Base-by-base conservation (phyloP, 306 rosid species). In the Quillaja saponaria region DNA sequence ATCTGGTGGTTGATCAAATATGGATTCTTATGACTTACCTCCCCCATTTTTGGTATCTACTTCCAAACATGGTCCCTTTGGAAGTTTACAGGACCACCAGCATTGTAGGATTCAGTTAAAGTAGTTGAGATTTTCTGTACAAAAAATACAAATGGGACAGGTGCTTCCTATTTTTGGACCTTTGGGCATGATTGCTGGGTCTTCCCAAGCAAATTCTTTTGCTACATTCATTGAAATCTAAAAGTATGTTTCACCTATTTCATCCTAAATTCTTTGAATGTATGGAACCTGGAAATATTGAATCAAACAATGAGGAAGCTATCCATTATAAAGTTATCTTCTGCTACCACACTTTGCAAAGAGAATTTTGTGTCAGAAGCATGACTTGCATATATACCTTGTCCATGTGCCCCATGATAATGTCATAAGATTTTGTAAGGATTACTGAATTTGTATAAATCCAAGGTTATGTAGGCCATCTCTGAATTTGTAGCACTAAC, bases 291-390 rank as follows among this genome's bases (percentile, higher is more conserved):
- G 16, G 47, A 16, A 17, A 41, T 58, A 54, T 59, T 48, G 61
- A 51, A 45, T 46, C 52, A 17, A n/a, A 25, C 31, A 8, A 15
- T 49, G 55, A 49, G 34, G 9, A 49, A 69, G 68, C n/a, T 45
- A 63, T 39, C 57, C 52, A 37, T 57, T 19, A 10, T 3, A 7
- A 61, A 45, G 63, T 49, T 63, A 67, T 67, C 70, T 61, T 34
- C 53, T 75, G 61, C 63, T 62, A 58, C 58, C 78, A 57, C 78
- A 71, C 62, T 71, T 71, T 72, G 71, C 72, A 58, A 70, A 45
- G 38, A 49, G 53, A 71, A 59, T 57, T 54, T 9, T 54, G 17
- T 14, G 19, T 25, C 18, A 19, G 49, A 68, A 14, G 57, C 56
- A 55, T 49, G 60, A 35, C 40, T 50, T 57, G 28, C 35, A 37